Evolutionary conservation across 768 basidiomycete species (phyloP).

Genomic region (Mycena belliarum): DNA sequence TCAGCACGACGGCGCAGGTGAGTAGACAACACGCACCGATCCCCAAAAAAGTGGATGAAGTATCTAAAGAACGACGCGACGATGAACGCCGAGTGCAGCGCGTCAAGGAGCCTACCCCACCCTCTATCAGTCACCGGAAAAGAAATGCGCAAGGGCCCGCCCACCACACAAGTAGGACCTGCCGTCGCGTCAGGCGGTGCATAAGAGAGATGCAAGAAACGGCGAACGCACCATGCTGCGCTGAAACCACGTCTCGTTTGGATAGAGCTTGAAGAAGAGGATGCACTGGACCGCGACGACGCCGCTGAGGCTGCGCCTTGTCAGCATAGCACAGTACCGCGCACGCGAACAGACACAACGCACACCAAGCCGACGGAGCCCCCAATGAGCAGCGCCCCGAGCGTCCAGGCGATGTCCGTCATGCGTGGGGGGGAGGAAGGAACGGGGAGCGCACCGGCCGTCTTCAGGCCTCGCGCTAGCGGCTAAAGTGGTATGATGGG

Average conservation of each 20-base stretch:
- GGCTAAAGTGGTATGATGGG: no score
- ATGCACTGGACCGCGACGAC: constrained; percentile 22
- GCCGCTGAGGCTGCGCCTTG: constrained; percentile 20
- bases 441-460: no score
- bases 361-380: constrained; percentile 20
- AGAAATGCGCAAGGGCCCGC: background rate
- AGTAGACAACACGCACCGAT: constrained; percentile 18
- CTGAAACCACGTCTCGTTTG: constrained; percentile 7
- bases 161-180: constrained; percentile 17
- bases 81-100: constrained; percentile 34
- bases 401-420: constrained; percentile 17
- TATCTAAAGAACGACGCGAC: constrained; percentile 34
- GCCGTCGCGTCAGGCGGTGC: background rate
- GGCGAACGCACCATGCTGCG: constrained; percentile 12
- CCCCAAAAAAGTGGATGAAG: constrained; percentile 32
- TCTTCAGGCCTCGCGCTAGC: no score
- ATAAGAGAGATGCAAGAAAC: background rate
- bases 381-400: constrained; percentile 22
- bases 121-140: background rate
- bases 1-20: no score
- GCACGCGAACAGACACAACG: background rate
- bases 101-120: constrained; percentile 32
- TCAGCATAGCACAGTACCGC: background rate
- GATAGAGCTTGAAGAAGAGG: constrained; percentile 20
- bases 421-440: background rate